A percentile compares a stretch with the other conserved stretches of the same genome.
phyloP scores from a whole-genome alignment of 2,329 filamentous ascomycete species.

The Raffaelea arxii region DNA sequence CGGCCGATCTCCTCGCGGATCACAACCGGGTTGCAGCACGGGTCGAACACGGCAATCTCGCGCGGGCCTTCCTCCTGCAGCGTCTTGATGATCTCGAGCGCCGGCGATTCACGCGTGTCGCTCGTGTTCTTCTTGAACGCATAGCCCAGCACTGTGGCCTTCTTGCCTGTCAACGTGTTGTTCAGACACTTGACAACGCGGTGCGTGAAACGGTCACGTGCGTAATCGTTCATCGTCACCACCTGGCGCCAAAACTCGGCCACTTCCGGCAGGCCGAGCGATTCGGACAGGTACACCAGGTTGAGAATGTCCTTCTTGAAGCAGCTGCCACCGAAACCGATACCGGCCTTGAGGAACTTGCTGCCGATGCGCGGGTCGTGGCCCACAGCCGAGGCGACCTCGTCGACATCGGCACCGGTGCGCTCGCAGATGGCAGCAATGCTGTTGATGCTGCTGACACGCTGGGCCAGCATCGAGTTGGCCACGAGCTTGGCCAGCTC shows the following conservation, averaged over 20 bases:
- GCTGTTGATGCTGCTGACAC: conserved; percentile 73
- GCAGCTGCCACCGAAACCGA: conserved; percentile 73
- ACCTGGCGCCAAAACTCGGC: conserved; percentile 68
- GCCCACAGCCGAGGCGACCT: conserved; percentile 59
- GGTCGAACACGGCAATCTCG: conserved; percentile 61
- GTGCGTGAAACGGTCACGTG: conserved; percentile 57
- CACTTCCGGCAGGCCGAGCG: conserved; percentile 59
- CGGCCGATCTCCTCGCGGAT: conserved; percentile 39
- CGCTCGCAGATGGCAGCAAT: conserved; percentile 72
- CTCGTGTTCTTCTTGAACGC: conserved; percentile 74
- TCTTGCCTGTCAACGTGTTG: conserved; percentile 60
- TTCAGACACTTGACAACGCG: conserved; percentile 56
- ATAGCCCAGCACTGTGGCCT: conserved; percentile 63
- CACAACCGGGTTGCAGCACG: conserved; percentile 44
- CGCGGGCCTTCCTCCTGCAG: conserved; percentile 54
- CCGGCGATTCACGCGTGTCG: conserved; percentile 63
- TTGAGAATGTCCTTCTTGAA: conserved; percentile 74
- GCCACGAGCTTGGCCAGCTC: conserved; percentile 71
- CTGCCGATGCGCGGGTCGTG: conserved; percentile 62
- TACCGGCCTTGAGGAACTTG: conserved; percentile 63
- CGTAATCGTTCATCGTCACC: conserved; percentile 67
- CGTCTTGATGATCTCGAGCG: conserved; percentile 56
- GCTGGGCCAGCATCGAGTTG: conserved; percentile 72
- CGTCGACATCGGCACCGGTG: conserved; percentile 65
- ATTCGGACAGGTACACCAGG: conserved; percentile 64